Evolutionary conservation across 2,329 filamentous ascomycete genomes (phyloP).

Genomic region (Fusarium ambrosium): DNA sequence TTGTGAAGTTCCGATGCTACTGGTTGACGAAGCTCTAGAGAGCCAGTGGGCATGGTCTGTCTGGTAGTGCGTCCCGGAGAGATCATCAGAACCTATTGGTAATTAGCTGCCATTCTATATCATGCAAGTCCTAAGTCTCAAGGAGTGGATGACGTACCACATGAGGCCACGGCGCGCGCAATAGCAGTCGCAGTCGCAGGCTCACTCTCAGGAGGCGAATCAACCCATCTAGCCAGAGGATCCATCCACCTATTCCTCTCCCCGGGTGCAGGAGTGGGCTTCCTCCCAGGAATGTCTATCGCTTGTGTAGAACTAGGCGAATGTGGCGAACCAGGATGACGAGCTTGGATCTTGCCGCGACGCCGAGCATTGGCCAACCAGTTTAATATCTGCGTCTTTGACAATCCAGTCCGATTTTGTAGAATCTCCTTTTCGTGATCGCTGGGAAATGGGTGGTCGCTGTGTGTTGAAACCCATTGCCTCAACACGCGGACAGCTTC

Average conservation of each 20-base stretch:
- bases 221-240: slow-evolving; percentile 45
- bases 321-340: background rate
- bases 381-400: background rate
- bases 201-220: slow-evolving; percentile 49
- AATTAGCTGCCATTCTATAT: no score
- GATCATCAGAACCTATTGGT: background rate
- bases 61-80: background rate
- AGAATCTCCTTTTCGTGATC: background rate
- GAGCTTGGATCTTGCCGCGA: background rate
- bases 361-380: slow-evolving; percentile 2
- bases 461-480: slow-evolving; percentile 31
- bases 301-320: background rate
- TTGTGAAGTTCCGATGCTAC: slow-evolving; percentile 36
- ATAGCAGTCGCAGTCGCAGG: slow-evolving; percentile 45
- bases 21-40: slow-evolving; percentile 35
- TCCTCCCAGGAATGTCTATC: background rate
- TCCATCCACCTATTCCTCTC: slow-evolving; percentile 15
- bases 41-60: background rate
- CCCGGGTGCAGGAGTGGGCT: background rate
- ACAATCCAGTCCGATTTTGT: background rate
- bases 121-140: no score
- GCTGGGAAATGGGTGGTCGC: background rate
- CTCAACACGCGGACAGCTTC: slow-evolving; percentile 32
- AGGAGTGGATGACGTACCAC: no score
- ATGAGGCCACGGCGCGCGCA: slow-evolving; percentile 37